Percentiles rank a stretch among this genome's conserved stretches.
Conservation (phyloP, 2,329 filamentous ascomycete species). For the Fusarium paranaense region DNA sequence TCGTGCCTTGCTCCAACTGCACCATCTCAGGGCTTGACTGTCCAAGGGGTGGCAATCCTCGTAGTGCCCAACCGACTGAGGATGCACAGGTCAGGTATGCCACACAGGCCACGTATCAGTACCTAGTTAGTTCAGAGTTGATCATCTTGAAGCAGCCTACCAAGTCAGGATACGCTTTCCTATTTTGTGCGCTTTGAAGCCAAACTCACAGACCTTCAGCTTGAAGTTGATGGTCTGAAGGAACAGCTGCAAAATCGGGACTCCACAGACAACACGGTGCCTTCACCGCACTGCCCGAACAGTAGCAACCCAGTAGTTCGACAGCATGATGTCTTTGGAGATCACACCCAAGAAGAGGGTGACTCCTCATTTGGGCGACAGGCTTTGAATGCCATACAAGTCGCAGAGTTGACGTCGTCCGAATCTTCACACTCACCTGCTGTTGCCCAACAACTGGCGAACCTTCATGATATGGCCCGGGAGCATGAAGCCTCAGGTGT, state of each 20-base stretch:
- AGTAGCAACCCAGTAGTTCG: neutral
- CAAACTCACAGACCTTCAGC: neutral
- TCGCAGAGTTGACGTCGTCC: neutral
- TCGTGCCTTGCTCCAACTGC: neutral
- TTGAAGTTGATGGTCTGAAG: neutral
- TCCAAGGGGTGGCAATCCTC: neutral
- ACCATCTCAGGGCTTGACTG: neutral
- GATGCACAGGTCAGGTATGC: neutral
- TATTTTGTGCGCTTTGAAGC: neutral
- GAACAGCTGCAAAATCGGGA: neutral
- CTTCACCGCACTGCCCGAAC: neutral
- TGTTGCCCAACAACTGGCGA: neutral
- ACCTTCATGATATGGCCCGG: neutral
- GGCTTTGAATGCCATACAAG: neutral
- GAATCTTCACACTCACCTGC: neutral
- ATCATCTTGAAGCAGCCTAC: neutral
- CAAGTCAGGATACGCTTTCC: neutral
- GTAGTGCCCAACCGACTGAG: neutral
- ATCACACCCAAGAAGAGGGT: neutral
- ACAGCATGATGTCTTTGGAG: neutral
- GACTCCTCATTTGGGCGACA: neutral
- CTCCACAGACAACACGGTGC: neutral
- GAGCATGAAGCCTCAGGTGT: neutral
- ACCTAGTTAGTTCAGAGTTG: neutral
- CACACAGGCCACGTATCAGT: neutral